These are phyloP conservation scores for Ophiorrhiza pumila DNA, from an alignment of 257 asterid species.

Conservation along the genomic window DNA sequence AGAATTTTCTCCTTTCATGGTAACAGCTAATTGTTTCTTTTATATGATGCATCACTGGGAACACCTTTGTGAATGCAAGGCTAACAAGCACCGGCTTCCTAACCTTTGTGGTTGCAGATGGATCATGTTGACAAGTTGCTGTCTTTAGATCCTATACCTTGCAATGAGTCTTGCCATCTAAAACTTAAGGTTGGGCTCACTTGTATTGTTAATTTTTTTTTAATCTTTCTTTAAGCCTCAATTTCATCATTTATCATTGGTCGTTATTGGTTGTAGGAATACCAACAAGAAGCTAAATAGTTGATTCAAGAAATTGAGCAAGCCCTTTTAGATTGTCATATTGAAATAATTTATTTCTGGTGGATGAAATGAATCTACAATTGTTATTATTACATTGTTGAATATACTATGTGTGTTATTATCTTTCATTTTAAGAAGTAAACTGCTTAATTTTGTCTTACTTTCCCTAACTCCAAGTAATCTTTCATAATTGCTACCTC, in stretches of 20 bases:
- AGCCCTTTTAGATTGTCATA: conserved; percentile 31
- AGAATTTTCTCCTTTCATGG: conserved; percentile 7
- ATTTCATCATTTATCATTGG: conserved; percentile 3
- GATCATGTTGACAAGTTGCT: conserved; percentile 58
- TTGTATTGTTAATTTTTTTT: conserved; percentile 8
- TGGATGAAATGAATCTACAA: neutral
- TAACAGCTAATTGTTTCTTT: neutral
- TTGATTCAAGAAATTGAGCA: conserved; percentile 66
- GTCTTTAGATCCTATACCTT: conserved; percentile 44
- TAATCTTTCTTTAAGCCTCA: neutral
- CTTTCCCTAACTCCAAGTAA: neutral
- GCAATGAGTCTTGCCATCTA: conserved; percentile 53
- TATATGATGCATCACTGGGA: conserved; percentile 73
- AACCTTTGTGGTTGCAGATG: conserved; percentile 71
- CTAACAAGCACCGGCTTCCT: conserved; percentile 61
- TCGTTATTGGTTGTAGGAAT: conserved; percentile 43
- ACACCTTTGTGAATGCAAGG: conserved; percentile 89
- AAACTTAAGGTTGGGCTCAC: conserved; percentile 56
- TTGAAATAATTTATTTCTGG: neutral
- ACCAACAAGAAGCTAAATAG: conserved; percentile 48
- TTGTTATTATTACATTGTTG: conserved; percentile 7
- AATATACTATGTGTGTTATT: conserved; percentile 1
- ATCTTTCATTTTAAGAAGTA: neutral
- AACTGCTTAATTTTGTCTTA: conserved; percentile 6
- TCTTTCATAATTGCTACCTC: conserved; percentile 25